Evolutionary conservation across 75 land plant species (phyloP).

Genomic region (Sequoiadendron giganteum): DNA sequence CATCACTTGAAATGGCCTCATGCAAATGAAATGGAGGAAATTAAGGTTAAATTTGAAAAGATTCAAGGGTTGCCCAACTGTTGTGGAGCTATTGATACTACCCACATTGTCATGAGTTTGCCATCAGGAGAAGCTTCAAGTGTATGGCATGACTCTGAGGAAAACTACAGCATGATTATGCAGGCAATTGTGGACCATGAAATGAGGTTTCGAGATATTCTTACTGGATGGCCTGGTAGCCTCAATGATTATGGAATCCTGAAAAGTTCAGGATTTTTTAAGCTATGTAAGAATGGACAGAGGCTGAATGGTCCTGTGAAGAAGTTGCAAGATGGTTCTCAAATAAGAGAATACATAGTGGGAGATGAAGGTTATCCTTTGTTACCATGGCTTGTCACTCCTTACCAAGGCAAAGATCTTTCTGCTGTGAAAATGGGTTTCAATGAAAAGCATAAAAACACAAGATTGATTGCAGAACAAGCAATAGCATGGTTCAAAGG

Average conservation of each 20-base stretch:
- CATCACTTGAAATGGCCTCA: slow-evolving; percentile 82
- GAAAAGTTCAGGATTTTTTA: slow-evolving; percentile 53
- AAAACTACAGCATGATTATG: slow-evolving; percentile 79
- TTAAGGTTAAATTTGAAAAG: slow-evolving; percentile 61
- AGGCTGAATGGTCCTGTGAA: slow-evolving; percentile 45
- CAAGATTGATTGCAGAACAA: slow-evolving; percentile 51
- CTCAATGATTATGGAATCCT: slow-evolving; percentile 46
- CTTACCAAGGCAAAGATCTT: slow-evolving; percentile 54
- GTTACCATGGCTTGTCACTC: slow-evolving; percentile 71
- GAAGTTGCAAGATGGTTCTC: slow-evolving; percentile 33
- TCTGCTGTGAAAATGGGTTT: slow-evolving; percentile 31
- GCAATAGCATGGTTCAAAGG: slow-evolving; percentile 68
- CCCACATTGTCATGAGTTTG: slow-evolving; percentile 65
- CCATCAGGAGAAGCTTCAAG: slow-evolving; percentile 45
- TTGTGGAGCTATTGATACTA: slow-evolving; percentile 75
- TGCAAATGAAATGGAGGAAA: slow-evolving; percentile 45
- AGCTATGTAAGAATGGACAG: slow-evolving; percentile 55
- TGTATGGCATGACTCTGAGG: slow-evolving; percentile 59
- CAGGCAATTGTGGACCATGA: slow-evolving; percentile 74
- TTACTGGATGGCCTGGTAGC: slow-evolving; percentile 79
- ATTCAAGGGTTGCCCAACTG: slow-evolving; percentile 73
- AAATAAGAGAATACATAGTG: slow-evolving; percentile 66
- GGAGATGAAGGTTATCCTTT: slow-evolving; percentile 71
- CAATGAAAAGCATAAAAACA: slow-evolving; percentile 52
- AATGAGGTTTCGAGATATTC: slow-evolving; percentile 70